Evolutionary conservation across 495 filamentous ascomycete genomes (phyloP).

Genomic region (Penicillium canescens): DNA sequence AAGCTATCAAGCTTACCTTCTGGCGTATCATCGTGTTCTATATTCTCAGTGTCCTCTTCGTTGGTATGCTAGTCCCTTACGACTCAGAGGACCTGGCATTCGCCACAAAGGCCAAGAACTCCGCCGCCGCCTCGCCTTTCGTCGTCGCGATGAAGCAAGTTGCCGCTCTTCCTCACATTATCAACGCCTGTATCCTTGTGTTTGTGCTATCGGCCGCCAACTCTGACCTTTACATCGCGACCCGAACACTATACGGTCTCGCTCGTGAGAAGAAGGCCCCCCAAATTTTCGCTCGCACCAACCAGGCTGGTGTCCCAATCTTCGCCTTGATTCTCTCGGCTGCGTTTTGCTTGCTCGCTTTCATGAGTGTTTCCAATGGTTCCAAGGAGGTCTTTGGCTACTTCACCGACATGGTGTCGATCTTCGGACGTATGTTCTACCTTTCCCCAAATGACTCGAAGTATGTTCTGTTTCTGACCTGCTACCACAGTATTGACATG

Average conservation of each 20-base stretch:
- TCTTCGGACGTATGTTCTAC: constrained; percentile 49
- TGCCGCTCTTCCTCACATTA: constrained; percentile 40
- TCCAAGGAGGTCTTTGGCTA: constrained; percentile 67
- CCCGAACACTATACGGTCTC: constrained; percentile 68
- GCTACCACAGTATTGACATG: constrained; percentile 54
- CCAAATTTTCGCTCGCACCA: constrained; percentile 59
- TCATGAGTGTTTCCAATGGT: constrained; percentile 63
- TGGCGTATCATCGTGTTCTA: constrained; percentile 76
- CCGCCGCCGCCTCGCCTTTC: constrained; percentile 46
- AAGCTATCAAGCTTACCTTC: constrained; percentile 70
- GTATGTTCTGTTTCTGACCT: too few species aligned
- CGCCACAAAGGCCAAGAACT: constrained; percentile 24
- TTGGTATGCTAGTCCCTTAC: constrained; percentile 49
- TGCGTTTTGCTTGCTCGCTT: constrained; percentile 61
- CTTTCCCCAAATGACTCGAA: too few species aligned
- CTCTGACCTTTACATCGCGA: constrained; percentile 65
- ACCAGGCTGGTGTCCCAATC: constrained; percentile 67
- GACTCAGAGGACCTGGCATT: constrained; percentile 45
- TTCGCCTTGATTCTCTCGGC: constrained; percentile 58
- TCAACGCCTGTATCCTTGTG: constrained; percentile 61
- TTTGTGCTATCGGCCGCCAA: constrained; percentile 72
- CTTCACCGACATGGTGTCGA: constrained; percentile 75
- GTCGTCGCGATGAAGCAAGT: constrained; percentile 52
- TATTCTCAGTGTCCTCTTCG: constrained; percentile 38
- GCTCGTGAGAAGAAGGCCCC: constrained; percentile 71